These are phyloP conservation scores for Microdochium paspali DNA, from an alignment of 2,329 filamentous ascomycete genomes.

Conservation along the genomic window DNA sequence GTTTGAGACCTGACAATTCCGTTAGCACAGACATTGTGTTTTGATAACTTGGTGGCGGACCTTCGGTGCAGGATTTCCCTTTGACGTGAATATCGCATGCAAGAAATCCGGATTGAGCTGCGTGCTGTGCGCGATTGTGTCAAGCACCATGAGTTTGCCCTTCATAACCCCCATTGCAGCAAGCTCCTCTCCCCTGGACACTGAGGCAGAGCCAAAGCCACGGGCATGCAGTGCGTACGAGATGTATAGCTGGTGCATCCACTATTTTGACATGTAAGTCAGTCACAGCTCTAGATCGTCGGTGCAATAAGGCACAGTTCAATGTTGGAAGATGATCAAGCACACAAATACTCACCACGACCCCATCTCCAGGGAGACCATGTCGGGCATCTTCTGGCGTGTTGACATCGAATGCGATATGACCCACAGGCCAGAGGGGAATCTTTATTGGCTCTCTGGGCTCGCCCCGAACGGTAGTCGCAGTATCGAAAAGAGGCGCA, in stretches of 20 bases:
- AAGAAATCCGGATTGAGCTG: slow-evolving; percentile 14
- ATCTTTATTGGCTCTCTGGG: slow-evolving; percentile 17
- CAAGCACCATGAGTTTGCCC: slow-evolving; percentile 23
- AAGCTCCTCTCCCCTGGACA: slow-evolving; percentile 22
- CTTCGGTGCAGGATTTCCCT: slow-evolving; percentile 13
- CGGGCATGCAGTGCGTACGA: slow-evolving; percentile 25
- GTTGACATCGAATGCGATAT: slow-evolving; percentile 25
- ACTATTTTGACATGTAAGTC: slow-evolving; percentile 7
- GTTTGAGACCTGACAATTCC: slow-evolving; percentile 13
- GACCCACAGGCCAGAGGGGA: slow-evolving; percentile 28
- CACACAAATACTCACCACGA: slow-evolving; percentile 12
- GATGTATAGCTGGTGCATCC: slow-evolving; percentile 30
- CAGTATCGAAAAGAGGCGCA: slow-evolving; percentile 23
- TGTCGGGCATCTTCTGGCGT: slow-evolving; percentile 18
- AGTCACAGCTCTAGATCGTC: no score
- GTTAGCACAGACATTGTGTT: slow-evolving; percentile 14
- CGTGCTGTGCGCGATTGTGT: slow-evolving; percentile 20
- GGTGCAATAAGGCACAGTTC: no score
- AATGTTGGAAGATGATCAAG: no score
- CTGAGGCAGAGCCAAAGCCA: slow-evolving; percentile 25
- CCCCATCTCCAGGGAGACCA: slow-evolving; percentile 17
- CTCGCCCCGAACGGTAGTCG: slow-evolving; percentile 15
- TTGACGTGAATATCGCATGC: slow-evolving; percentile 15
- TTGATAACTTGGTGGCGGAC: slow-evolving; percentile 9
- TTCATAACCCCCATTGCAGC: slow-evolving; percentile 20